Evolutionary conservation across 257 asterid species (phyloP), one percentile per base, ranked within the genome.

Genomic region (Gentiana dahurica): DNA sequence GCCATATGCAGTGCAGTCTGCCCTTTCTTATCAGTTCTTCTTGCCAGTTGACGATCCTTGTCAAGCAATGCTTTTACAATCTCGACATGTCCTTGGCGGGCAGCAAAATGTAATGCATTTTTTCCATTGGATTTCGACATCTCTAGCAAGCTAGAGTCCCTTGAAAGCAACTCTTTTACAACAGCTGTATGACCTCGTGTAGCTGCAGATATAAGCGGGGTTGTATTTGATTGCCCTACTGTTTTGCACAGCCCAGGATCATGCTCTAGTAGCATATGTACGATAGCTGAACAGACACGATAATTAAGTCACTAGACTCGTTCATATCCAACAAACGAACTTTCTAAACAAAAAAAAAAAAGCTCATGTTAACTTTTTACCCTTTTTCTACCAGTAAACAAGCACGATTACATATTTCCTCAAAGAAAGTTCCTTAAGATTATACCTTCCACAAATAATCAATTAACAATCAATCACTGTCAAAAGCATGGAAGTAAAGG

Each of bases 1-100:
- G 90, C 94, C 94, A 84, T 71, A 61, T 81, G 90, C 54, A 81
- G 46, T 34, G 94, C 85, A 56, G 90, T 84, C 65, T 84, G 94
- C 51, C 90, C 90, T 55, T 84, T 81, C 78, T 79, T 77, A 64
- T 84, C 94, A 1, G 83, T 84, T 57, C 90, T 69, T 62, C 94
- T 69, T 12, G 83, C 83, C 62, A 84, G 58, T 36, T 79, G 87
- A 2, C 85, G 83, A 67, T 84, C 87, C 75, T 66, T 77, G 36
- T 67, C 74, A n/a, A 84, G 94, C 78, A 84, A 69, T 2, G 74
- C 74, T 58, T 57, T 71, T 24, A 81, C 90, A 15, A 84, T 60
- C 51, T 77, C 80, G 8, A 69, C 79, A 15, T 84, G 90, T 12
- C 90, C 94, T 65, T 81, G 94, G 35, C 94, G 84, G 51, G 83